Conservation (phyloP, 2,329 filamentous ascomycete genomes). For the Fusarium zealandicum region DNA sequence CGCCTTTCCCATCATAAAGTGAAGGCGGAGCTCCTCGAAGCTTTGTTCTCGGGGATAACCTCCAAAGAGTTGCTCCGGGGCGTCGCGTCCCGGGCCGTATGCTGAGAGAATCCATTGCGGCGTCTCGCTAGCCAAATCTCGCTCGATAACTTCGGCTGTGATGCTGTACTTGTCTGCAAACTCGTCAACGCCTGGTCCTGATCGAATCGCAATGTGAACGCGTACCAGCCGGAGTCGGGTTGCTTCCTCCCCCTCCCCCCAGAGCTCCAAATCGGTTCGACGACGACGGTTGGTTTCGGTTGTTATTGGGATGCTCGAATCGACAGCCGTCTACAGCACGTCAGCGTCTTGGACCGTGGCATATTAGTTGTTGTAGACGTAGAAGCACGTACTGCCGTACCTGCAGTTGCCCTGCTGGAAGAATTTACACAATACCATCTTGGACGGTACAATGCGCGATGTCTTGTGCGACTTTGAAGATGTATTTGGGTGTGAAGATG, state of each 20-base stretch:
- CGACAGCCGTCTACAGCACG: conserved; percentile 57
- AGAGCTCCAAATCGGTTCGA: conserved; percentile 67
- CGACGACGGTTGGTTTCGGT: conserved; percentile 44
- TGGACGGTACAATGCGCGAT: conserved; percentile 17
- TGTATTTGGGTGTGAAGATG: conserved; percentile 15
- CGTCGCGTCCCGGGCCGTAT: conserved; percentile 79
- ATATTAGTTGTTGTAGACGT: neutral
- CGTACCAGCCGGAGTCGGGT: conserved; percentile 34
- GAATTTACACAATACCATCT: conserved; percentile 56
- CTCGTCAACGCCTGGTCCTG: conserved; percentile 18
- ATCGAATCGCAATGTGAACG: neutral
- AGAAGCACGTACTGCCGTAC: conserved; percentile 55
- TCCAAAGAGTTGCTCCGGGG: conserved; percentile 84
- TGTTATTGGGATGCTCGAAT: conserved; percentile 59
- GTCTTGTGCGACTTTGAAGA: conserved; percentile 14
- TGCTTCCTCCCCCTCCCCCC: conserved; percentile 37
- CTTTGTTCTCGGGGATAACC: conserved; percentile 82
- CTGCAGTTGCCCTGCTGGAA: conserved; percentile 61
- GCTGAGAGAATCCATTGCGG: conserved; percentile 88
- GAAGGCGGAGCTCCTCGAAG: conserved; percentile 83
- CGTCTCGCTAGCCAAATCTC: conserved; percentile 73
- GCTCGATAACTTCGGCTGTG: conserved; percentile 64
- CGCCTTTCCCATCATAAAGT: conserved; percentile 69
- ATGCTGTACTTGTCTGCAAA: conserved; percentile 57
- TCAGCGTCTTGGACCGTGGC: conserved; percentile 9